These are phyloP conservation scores for Neurospora sp. DNA, from an alignment of 495 filamentous ascomycete species.

Conservation along the genomic window DNA sequence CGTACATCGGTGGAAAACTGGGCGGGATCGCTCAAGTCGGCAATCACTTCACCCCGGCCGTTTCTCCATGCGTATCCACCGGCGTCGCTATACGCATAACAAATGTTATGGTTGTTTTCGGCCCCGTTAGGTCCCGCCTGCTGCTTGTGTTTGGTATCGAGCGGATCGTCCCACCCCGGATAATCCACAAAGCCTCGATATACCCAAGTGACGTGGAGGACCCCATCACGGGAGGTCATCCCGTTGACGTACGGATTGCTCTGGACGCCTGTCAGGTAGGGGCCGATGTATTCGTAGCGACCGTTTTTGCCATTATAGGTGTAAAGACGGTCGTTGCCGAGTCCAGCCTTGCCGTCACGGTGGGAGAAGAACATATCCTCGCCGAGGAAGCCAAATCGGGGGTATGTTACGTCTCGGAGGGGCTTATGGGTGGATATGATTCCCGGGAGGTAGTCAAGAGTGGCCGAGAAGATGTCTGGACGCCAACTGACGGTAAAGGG, in stretches of 20 bases:
- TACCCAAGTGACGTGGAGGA: constrained; percentile 37
- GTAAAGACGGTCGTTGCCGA: constrained; percentile 38
- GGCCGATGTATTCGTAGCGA: constrained; percentile 24
- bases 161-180: constrained; percentile 32
- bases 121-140: constrained; percentile 34
- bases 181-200: constrained; percentile 36
- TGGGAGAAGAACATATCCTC: constrained; percentile 31
- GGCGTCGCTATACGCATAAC: constrained; percentile 35
- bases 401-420: constrained; percentile 37
- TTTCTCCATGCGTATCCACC: constrained; percentile 31
- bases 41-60: constrained; percentile 20
- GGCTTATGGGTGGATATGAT: constrained; percentile 18
- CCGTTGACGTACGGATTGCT: constrained; percentile 44
- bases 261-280: constrained; percentile 30
- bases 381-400: constrained; percentile 29
- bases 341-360: constrained; percentile 39
- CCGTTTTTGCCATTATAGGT: constrained; percentile 19
- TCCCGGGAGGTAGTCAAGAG: constrained; percentile 29
- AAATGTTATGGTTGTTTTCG: constrained; percentile 37
- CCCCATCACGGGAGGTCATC: constrained; percentile 19
- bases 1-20: not conserved
- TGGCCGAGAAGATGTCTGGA: constrained; percentile 29
- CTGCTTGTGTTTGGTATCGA: constrained; percentile 32
- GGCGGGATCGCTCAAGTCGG: constrained; percentile 14
- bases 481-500: constrained; percentile 27